Conservation (phyloP, 2,329 filamentous ascomycete genomes). For the Verticillium zaregamsianum region DNA sequence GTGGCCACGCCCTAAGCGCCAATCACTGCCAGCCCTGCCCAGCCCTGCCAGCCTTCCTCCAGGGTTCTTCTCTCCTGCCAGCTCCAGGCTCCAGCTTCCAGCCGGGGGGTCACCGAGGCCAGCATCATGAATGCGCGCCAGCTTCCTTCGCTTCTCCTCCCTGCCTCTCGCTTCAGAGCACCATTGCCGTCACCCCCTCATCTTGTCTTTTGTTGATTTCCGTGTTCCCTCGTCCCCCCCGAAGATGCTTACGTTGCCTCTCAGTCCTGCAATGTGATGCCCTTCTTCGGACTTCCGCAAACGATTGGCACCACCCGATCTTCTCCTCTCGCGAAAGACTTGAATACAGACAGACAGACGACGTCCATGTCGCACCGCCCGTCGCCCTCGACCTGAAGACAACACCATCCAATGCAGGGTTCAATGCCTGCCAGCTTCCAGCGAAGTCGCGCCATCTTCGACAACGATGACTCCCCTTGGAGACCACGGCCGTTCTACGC, state of each 20-base stretch:
- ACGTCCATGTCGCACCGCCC: neutral
- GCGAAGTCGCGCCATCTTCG: slow-evolving; percentile 2
- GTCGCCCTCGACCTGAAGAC: neutral
- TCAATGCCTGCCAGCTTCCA: neutral
- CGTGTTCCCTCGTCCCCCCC: neutral
- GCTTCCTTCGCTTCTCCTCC: neutral
- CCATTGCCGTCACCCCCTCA: neutral
- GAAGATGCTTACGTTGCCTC: neutral
- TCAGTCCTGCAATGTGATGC: neutral
- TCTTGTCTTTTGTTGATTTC: neutral
- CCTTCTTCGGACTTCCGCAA: neutral
- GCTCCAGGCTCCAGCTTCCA: neutral
- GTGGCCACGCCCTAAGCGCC: too few relatives aligned
- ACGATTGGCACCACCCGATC: neutral
- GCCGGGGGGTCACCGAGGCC: neutral
- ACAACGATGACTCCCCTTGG: slow-evolving; percentile 1
- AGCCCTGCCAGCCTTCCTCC: neutral
- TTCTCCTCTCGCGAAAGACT: neutral
- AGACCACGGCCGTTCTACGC: neutral
- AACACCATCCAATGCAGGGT: neutral
- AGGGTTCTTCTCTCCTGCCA: neutral
- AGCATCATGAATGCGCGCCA: neutral
- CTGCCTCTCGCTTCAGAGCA: neutral
- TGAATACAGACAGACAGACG: neutral
- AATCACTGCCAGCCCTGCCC: neutral